Percentiles rank a stretch among this genome's conserved stretches.
Conservation (phyloP, 2,329 filamentous ascomycete species). For the Exophiala viscosa region DNA sequence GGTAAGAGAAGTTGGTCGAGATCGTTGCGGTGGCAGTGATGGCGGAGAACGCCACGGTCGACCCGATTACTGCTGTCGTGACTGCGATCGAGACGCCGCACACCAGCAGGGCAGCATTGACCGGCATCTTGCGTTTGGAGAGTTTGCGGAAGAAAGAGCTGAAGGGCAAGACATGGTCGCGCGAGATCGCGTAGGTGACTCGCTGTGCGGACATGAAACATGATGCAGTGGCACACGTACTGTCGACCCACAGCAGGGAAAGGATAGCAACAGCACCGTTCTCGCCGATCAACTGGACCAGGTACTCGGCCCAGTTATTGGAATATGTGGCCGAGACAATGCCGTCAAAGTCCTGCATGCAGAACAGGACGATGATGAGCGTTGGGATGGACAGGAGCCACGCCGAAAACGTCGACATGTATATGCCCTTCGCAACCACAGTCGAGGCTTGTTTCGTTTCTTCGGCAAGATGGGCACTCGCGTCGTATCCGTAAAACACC, state of each 20-base stretch:
- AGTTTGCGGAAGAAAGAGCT: constrained; percentile 36
- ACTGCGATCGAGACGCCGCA: constrained; percentile 33
- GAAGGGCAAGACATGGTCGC: constrained; percentile 40
- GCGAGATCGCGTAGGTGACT: constrained; percentile 40
- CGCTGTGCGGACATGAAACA: constrained; percentile 41
- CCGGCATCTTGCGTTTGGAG: constrained; percentile 34
- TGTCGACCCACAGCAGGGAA: constrained; percentile 38
- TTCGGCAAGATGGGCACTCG: constrained; percentile 36
- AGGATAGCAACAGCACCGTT: constrained; percentile 37
- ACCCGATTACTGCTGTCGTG: constrained; percentile 38
- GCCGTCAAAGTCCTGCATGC: constrained; percentile 40
- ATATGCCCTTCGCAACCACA: constrained; percentile 40
- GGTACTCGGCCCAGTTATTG: constrained; percentile 42
- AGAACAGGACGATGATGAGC: constrained; percentile 40
- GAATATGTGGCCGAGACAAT: constrained; percentile 36
- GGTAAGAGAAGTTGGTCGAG: constrained; percentile 38
- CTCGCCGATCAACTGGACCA: constrained; percentile 37
- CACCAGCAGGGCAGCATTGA: constrained; percentile 37
- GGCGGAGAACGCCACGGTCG: constrained; percentile 37
- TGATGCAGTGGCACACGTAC: constrained; percentile 37
- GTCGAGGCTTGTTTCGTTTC: constrained; percentile 38
- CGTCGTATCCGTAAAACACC: constrained; percentile 36
- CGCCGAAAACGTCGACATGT: constrained; percentile 35
- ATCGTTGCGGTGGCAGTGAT: constrained; percentile 40
- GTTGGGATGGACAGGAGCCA: constrained; percentile 40